Evolutionary conservation across 768 basidiomycete genomes (phyloP), one percentile per base, ranked within the genome.

Genomic region (Tylopilus vinaceipallidus): DNA sequence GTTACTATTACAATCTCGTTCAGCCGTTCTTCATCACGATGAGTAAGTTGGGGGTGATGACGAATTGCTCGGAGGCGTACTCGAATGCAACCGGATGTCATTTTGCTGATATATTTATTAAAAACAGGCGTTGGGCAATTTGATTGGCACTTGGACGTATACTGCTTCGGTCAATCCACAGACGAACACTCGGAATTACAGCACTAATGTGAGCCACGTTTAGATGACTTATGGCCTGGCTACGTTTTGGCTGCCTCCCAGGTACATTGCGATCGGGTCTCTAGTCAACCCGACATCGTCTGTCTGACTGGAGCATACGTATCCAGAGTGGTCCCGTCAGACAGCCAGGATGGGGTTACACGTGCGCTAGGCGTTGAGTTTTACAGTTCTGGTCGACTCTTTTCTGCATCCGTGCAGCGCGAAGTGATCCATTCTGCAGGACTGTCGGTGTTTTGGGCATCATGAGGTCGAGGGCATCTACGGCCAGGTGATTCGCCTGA

Each of bases 401-500:
- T 57, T 40, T 57, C 45, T 33, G 58, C 45, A 14, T 52, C 52
- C 37, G 58, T 56, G 11, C 45, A 52, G 2, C n/a, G 49, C 20
- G 53, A 62, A 33, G 58, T 63, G n/a, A 59, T 61, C n/a, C 38
- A 58, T 22, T 58, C 55, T 19, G 51, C 52, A 3, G 54, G 52
- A 49, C 34, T 11, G 55, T 56, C 22, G 16, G n/a, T 26, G 20
- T 43, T 4, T 14, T 9, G 27, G 9, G 27, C 27, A n/a, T 24
- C 10, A 7, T 33, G 23, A 68, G 63, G 22, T 60, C n/a, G 65
- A 73, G 77, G 82, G 56, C 10, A 71, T 74, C 33, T 91, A 91
- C 63, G 84, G 83, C 32, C 76, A 82, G 0, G 74, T 77, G 42
- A 67, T 91, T 22, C 72, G 78, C 32, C 69, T 91, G 37, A 73